phyloP scores from a whole-genome alignment of 139 green algal species.

The Axilococcus clingmanii region DNA sequence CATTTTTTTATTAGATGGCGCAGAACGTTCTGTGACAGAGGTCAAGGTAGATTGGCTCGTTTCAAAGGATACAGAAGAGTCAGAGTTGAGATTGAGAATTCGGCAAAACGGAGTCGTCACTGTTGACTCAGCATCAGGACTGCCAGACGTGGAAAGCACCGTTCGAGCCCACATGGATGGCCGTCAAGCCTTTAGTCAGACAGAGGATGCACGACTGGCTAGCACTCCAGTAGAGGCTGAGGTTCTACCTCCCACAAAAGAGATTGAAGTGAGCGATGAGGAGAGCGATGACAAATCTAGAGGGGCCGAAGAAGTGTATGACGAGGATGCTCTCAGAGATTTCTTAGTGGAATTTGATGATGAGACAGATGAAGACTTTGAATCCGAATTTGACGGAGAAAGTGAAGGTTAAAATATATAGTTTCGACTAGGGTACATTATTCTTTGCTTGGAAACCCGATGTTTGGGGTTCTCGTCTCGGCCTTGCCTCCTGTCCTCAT shows the following conservation, averaged over 20 bases:
- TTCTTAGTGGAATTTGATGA: slow-evolving; percentile 11
- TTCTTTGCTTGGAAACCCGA: slow-evolving; percentile 10
- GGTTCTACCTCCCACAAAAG: not conserved
- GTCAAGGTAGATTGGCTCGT: slow-evolving; percentile 11
- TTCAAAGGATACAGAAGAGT: slow-evolving; percentile 4
- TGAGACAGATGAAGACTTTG: slow-evolving; percentile 1
- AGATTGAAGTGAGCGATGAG: not conserved
- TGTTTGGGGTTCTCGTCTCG: slow-evolving; percentile 16
- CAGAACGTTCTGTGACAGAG: slow-evolving; percentile 4
- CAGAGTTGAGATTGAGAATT: slow-evolving; percentile 18
- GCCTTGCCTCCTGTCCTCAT: slow-evolving; percentile 4
- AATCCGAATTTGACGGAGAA: slow-evolving; percentile 9
- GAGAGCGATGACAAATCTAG: not conserved
- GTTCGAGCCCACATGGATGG: slow-evolving; percentile 3
- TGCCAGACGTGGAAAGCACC: slow-evolving; percentile 11
- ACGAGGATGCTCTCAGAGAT: slow-evolving; percentile 2
- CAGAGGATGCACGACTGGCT: slow-evolving; percentile 1
- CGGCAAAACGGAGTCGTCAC: slow-evolving; percentile 7
- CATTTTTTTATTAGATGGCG: slow-evolving; percentile 18
- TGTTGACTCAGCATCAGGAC: slow-evolving; percentile 4
- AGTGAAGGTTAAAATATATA: not conserved
- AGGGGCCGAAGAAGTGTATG: slow-evolving; percentile 1
- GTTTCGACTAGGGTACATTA: not conserved
- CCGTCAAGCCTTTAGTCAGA: slow-evolving; percentile 1
- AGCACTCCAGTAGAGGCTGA: not conserved